phyloP scores from a whole-genome alignment of 148 eudicot species.

The Silene latifolia region DNA sequence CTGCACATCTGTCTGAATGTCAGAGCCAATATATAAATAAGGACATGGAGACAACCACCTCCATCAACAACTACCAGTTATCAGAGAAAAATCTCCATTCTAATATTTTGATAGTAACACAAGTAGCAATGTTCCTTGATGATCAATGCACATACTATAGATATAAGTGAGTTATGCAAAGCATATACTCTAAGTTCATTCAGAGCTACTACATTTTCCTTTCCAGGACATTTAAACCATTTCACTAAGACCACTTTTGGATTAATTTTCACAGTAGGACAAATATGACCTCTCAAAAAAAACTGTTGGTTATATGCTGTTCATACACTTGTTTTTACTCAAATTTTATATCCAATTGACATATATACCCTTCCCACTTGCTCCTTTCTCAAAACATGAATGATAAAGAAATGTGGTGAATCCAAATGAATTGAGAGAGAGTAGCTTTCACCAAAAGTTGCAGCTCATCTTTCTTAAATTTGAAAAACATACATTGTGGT shows the following conservation, averaged over 20 bases:
- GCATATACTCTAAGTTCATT: neutral
- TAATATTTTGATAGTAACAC: neutral
- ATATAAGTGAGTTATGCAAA: neutral
- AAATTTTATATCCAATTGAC: neutral
- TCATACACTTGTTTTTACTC: neutral
- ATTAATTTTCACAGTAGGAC: neutral
- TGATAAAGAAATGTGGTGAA: no score
- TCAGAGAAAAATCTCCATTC: neutral
- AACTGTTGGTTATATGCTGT: neutral
- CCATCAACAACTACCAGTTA: neutral
- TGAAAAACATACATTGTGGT: neutral
- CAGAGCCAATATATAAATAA: conserved; percentile 31
- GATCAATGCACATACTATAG: neutral
- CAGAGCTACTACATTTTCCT: neutral
- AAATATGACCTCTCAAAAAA: no score
- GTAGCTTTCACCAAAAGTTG: neutral
- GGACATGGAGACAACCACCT: neutral
- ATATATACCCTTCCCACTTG: neutral
- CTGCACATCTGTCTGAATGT: conserved; percentile 81
- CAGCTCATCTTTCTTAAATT: neutral
- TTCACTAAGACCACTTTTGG: neutral
- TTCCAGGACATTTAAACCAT: neutral
- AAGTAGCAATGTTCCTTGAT: neutral
- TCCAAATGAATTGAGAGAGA: neutral
- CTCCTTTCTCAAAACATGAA: neutral